Evolutionary conservation across 176 grass and related monocot species (phyloP), one percentile per base, ranked within the genome.

Genomic region (Miscanthus lutarioriparius): DNA sequence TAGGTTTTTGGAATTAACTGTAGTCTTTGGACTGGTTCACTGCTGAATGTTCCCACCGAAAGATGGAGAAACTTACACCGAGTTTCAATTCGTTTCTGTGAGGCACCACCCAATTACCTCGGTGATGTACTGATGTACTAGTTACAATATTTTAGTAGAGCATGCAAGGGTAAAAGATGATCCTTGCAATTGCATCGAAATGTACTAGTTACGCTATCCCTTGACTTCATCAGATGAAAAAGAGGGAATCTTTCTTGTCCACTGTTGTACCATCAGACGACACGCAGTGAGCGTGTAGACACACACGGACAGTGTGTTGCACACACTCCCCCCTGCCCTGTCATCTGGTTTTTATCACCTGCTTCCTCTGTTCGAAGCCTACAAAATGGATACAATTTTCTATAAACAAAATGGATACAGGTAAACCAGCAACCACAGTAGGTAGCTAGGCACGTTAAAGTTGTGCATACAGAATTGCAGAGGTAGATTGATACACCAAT

Each of bases 401-500:
- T 8, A 40, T 45, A 40, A 17, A 69, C 2, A 66, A 62, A 62
- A 59, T 12, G 10, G 11, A 7, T 76, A 37, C 1, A 49, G 39
- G 4, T 33, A 17, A 70, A 25, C 27, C 61, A 30, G 74, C 19
- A 33, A 45, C 28, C 37, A 44, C 74, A 16, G 64, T 15, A 20
- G 19, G 51, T 56, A n/a, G 19, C 7, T 75, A 79, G 39, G 75
- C 84, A 79, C 76, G 84, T 86, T 86, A 74, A 80, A 40, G 36
- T 48, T 26, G 56, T 17, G 47, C 14, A 13, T 45, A 1, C 10
- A 11, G 9, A 43, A n/a, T 7, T 22, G 54, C 28, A 7, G 2
- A 2, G 45, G 56, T 61, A n/a, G n/a, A 62, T 62, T 5, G 45
- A 14, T 22, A 0, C 5, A 20, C 53, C 54, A 37, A 79, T 48